Evolutionary conservation across 805 yeast species (phyloP), one percentile per base, ranked within the genome.

Genomic region (Candida maris): DNA sequence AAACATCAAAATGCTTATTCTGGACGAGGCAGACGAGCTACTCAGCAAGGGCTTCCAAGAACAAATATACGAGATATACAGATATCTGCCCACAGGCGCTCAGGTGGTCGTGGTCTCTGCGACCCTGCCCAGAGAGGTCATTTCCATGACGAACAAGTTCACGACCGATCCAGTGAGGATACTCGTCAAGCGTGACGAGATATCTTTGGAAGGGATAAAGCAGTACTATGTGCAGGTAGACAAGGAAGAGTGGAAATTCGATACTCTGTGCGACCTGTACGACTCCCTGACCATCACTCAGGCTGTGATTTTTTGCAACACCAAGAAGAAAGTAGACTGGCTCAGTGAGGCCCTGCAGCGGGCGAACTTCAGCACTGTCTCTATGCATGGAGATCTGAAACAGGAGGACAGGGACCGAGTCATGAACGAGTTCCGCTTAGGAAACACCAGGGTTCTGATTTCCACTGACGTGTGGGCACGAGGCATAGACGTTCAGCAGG

Each of bases 1-100:
- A 55, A 75, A 81, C 64, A 74, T 93, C 57, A 87, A 88, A 73
- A 87, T 93, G 94, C 78, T 93, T 69, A 81, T 91, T 61, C 75
- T 93, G 59, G 98, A 91, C 71, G 98, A 91, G 73, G 97, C 97
- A 57, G 98, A 91, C 74, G 97, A 93, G 75, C 76, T 91, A 80
- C 76, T 91, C 62, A 77, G 86, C 32, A 75, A 85, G 44, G 98
- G 98, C 41, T 91, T 91, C 75, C 85, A 86, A 70, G 93, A 86
- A 57, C 97, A 89, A 68, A 91, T 93, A 51, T 86, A 89, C 72
- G 91, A 93, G 62, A 85, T 93, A 48, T 93, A 85, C 77, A 75
- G 83, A 50, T 79, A 80, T 64, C 73, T 93, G 59, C 97, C 97
- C 42, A 79, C 81, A 44, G 74, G 84, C 38, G 82, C 93, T 49